These are phyloP conservation scores for Eucalyptus sp. DNA, from an alignment of 345 rosid species.

Conservation along the genomic window DNA sequence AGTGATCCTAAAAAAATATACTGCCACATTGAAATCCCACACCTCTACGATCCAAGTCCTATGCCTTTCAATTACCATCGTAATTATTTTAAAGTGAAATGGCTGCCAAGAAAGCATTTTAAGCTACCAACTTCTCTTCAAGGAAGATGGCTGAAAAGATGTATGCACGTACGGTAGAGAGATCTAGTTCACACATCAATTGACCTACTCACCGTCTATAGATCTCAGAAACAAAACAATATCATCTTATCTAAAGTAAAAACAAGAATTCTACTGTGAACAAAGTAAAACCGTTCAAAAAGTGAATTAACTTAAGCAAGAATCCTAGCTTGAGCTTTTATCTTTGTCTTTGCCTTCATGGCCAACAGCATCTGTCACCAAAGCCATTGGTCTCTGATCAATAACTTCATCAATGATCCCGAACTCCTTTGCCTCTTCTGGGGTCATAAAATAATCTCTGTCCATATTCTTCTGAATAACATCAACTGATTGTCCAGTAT, in stretches of 20 bases:
- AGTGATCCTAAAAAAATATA: neutral
- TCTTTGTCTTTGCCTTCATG: slow-evolving; percentile 53
- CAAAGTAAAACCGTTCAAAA: neutral
- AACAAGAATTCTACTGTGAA: neutral
- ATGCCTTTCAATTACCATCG: neutral
- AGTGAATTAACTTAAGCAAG: neutral
- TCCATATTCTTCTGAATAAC: slow-evolving; percentile 87
- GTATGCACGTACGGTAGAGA: neutral
- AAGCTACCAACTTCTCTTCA: neutral
- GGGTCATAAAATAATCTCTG: slow-evolving; percentile 95
- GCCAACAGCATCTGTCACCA: slow-evolving; percentile 74
- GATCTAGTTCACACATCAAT: neutral
- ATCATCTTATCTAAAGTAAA: neutral
- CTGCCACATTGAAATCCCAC: neutral
- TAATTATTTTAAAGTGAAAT: neutral
- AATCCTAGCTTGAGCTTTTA: slow-evolving; percentile 40
- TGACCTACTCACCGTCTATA: neutral
- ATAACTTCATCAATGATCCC: slow-evolving; percentile 96
- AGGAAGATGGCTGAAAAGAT: neutral
- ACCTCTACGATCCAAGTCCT: neutral
- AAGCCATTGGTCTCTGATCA: slow-evolving; percentile 67
- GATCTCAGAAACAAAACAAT: neutral
- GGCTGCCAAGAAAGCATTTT: neutral
- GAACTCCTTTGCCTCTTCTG: slow-evolving; percentile 83
- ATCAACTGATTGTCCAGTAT: slow-evolving; percentile 70